Evolutionary conservation across 345 rosid species (phyloP).

Genomic region (Eucalyptus erythrocorys): DNA sequence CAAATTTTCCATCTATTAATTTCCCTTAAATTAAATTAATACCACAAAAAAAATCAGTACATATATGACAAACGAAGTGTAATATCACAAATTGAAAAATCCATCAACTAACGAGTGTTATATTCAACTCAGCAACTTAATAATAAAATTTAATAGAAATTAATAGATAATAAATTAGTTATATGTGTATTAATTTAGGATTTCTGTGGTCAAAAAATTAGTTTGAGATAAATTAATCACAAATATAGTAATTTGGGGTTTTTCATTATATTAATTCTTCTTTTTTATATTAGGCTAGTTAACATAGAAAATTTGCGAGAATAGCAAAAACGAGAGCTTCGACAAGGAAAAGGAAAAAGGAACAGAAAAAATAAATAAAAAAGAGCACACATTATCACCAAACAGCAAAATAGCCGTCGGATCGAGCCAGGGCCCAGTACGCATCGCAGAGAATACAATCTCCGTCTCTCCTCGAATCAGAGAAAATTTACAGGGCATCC

Average conservation of each 20-base stretch:
- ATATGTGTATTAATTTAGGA: too few species aligned
- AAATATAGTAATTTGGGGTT: fast-evolving
- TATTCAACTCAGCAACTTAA: fast-evolving
- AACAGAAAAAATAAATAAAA: fast-evolving
- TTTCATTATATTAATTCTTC: background rate
- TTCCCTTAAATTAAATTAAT: fast-evolving
- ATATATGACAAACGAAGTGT: too few species aligned
- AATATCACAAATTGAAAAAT: fast-evolving
- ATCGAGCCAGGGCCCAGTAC: background rate
- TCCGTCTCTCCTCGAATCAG: background rate
- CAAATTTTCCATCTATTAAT: fast-evolving
- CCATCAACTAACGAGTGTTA: fast-evolving
- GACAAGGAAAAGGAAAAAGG: background rate
- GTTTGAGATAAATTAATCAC: fast-evolving
- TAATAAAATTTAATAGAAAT: fast-evolving
- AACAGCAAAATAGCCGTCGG: background rate
- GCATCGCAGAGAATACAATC: background rate
- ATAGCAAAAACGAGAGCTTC: background rate
- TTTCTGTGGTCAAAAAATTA: fast-evolving
- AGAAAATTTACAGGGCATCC: background rate
- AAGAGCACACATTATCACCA: background rate
- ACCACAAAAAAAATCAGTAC: too few species aligned
- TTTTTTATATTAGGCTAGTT: background rate
- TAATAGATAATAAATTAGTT: fast-evolving
- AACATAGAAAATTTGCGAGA: background rate